Base-by-base conservation (phyloP, 331 rosid genomes). In the Acacia pycnantha region DNA sequence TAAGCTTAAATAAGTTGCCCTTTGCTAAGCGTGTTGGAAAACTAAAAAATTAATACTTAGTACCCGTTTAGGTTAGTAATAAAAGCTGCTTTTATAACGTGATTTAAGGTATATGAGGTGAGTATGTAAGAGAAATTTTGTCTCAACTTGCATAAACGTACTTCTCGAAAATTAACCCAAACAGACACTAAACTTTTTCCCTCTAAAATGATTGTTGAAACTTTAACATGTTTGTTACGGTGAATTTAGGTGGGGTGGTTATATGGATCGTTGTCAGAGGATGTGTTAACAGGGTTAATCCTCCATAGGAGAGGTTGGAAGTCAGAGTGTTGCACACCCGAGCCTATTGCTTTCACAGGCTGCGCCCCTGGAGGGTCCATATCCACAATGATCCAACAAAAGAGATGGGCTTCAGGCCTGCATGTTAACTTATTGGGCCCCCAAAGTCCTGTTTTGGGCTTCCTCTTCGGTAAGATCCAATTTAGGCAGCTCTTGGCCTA, bases 241-340 rank as follows among this genome's bases (percentile, higher is more conserved):
- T 21, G 4, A 7, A 21, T 26, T 13, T 53, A 92, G 94, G 85
- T 94, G 40, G 97, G 98, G 0, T 92, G 90, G 92, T 59, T 81
- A 27, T 89, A 94, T 82, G 97, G 97, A 79, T 90, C 94, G 0
- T 56, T 82, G 35, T 35, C 88, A 29, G 97, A 94, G 78, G 98
- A 94, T 74, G 3, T 82, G 10, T 77, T 87, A 6, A 94, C 97
- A 0, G 92, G 97, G 10, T 74, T 89, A n/a, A 76, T 10, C 15
- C 85, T 92, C 70, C 97, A 94, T 19, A 82, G 70, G 13, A 92
- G 24, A 43, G 97, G 97, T 7, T 94, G 97, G 97, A 88, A 85
- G 54, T 92, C 98, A 0, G 90, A 78, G 27, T 1, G 37, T 0
- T 82, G 88, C 59, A 62, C 82, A 10, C 88, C 93, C 1, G 77